Evolutionary conservation across 768 basidiomycete genomes (phyloP).

Genomic region (Auriscalpium orientale): DNA sequence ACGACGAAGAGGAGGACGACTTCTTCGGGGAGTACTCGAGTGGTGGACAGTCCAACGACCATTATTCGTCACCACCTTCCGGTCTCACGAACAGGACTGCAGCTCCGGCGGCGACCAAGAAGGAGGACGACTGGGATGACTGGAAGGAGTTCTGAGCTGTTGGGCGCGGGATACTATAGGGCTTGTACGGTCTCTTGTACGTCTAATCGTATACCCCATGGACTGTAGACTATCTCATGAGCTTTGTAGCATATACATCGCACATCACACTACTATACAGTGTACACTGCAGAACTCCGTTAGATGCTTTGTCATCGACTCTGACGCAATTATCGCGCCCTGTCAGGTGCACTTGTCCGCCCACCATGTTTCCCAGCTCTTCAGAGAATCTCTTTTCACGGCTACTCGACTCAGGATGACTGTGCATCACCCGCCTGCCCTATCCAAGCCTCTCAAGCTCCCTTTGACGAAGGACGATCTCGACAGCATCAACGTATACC

Average conservation of each 20-base stretch:
- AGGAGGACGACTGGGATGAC: conserved; percentile 36
- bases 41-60: conserved; percentile 6
- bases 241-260: background rate
- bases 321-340: background rate
- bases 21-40: conserved; percentile 26
- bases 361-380: too few relatives aligned
- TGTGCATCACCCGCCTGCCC: conserved; percentile 13
- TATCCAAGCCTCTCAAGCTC: conserved; percentile 41
- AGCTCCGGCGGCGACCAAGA: conserved; percentile 20
- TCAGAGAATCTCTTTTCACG: too few relatives aligned
- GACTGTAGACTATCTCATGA: background rate
- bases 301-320: too few relatives aligned
- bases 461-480: conserved; percentile 57
- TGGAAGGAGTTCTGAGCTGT: conserved; percentile 41
- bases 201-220: background rate
- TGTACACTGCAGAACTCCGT: too few relatives aligned
- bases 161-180: background rate
- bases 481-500: conserved; percentile 62
- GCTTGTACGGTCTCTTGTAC: background rate
- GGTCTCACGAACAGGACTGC: conserved; percentile 5
- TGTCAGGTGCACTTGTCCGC: background rate
- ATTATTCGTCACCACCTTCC: conserved; percentile 13
- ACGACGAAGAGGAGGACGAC: conserved; percentile 52
- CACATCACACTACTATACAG: background rate
- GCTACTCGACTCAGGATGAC: background rate